Evolutionary conservation across 139 green algal genomes (phyloP).

Genomic region (Marvania coccoides): DNA sequence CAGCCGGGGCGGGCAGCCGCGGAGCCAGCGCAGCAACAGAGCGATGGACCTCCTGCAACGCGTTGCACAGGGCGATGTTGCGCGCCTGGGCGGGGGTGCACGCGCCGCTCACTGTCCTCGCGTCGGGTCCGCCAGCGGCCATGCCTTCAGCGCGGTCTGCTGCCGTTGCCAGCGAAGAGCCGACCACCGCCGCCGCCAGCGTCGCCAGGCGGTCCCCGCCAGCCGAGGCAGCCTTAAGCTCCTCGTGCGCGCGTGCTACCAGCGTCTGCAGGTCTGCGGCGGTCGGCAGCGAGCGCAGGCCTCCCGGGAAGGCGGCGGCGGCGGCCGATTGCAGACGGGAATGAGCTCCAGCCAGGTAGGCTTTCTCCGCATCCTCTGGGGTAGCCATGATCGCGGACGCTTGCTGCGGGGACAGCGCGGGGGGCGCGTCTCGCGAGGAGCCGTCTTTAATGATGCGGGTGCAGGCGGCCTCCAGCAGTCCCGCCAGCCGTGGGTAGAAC

Average conservation of each 20-base stretch:
- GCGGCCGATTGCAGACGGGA: conserved; percentile 1
- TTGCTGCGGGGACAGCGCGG: conserved; percentile 27
- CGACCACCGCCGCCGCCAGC: conserved; percentile 33
- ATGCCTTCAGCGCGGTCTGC: conserved; percentile 60
- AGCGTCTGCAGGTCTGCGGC: conserved; percentile 73
- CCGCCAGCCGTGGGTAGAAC: conserved; percentile 67
- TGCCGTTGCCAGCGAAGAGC: conserved; percentile 34
- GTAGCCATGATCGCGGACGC: conserved; percentile 47
- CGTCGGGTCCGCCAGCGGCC: conserved; percentile 61
- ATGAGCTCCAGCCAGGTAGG: conserved; percentile 63
- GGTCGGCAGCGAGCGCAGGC: conserved; percentile 43
- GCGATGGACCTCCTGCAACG: conserved; percentile 76
- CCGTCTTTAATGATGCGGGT: conserved; percentile 60
- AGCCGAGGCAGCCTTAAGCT: conserved; percentile 54
- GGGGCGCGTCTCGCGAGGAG: conserved; percentile 6
- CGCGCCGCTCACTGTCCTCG: conserved; percentile 34
- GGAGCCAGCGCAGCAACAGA: conserved; percentile 35
- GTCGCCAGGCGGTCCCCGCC: conserved; percentile 34
- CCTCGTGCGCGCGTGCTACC: conserved; percentile 74
- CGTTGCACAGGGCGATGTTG: conserved; percentile 74
- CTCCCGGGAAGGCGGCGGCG: conserved; percentile 58
- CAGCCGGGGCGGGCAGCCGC: conserved; percentile 35
- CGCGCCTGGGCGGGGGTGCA: conserved; percentile 58
- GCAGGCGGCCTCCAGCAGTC: conserved; percentile 61
- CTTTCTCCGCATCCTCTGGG: conserved; percentile 56